These are phyloP conservation scores for Annulohypoxylon nitens DNA, from an alignment of 495 filamentous ascomycete genomes.

Conservation along the genomic window DNA sequence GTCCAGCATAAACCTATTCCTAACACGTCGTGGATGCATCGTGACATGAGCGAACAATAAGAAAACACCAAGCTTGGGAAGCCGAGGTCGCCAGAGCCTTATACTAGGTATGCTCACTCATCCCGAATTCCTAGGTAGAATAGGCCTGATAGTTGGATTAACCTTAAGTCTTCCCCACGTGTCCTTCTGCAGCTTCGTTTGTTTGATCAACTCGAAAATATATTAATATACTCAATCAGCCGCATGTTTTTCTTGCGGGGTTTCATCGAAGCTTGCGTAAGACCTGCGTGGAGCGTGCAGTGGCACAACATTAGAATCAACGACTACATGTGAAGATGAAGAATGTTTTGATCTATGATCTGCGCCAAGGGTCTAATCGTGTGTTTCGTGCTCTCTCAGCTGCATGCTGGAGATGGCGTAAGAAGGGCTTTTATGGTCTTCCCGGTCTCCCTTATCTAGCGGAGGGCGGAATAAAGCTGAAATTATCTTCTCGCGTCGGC, in stretches of 20 bases:
- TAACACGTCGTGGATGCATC: neutral
- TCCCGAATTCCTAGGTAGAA: neutral
- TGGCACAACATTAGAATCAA: slow-evolving; percentile 28
- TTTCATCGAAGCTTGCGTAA: slow-evolving; percentile 43
- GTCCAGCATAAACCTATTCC: slow-evolving; percentile 16
- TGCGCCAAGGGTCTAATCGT: slow-evolving; percentile 33
- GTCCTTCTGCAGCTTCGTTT: slow-evolving; percentile 7
- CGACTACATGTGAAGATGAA: slow-evolving; percentile 8
- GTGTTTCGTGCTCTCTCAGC: slow-evolving; percentile 20
- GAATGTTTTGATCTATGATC: slow-evolving; percentile 39
- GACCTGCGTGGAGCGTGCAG: slow-evolving; percentile 33
- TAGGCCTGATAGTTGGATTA: slow-evolving; percentile 5
- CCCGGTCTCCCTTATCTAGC: slow-evolving; percentile 5
- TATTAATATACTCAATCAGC: slow-evolving; percentile 30
- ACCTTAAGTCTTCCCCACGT: slow-evolving; percentile 19
- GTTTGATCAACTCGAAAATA: slow-evolving; percentile 25
- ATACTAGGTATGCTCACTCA: neutral
- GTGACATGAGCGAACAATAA: neutral
- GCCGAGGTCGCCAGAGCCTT: neutral
- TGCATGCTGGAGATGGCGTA: slow-evolving; percentile 14
- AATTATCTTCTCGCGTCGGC: slow-evolving; percentile 13
- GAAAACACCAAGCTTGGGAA: neutral
- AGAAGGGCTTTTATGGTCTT: neutral
- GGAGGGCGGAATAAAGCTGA: neutral
- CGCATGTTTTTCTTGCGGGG: slow-evolving; percentile 34